These are phyloP conservation scores for Nannizzia gypsea DNA, from an alignment of 2,329 filamentous ascomycete species.

Conservation along the genomic window DNA sequence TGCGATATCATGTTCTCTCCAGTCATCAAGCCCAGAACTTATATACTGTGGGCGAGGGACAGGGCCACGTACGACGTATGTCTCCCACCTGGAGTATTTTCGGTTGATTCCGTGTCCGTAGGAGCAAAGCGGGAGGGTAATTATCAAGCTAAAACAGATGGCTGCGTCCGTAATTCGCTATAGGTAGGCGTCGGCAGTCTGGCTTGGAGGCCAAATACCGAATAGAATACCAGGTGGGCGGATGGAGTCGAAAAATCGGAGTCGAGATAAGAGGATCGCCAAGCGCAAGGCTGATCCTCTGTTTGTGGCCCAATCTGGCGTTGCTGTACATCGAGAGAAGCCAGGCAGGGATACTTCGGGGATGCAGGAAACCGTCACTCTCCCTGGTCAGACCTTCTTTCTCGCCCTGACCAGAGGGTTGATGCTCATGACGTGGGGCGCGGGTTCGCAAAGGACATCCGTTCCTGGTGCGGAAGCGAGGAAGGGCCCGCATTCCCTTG, in stretches of 20 bases:
- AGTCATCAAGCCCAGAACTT: background rate
- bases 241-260: background rate
- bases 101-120: background rate
- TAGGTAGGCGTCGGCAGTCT: background rate
- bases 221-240: background rate
- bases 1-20: background rate
- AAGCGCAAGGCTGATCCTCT: background rate
- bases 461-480: background rate
- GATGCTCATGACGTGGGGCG: background rate
- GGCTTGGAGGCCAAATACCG: background rate
- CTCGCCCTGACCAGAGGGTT: background rate
- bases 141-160: background rate
- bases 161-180: background rate
- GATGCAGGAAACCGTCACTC: background rate
- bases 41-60: background rate
- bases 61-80: background rate
- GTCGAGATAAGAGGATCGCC: conserved; percentile 1
- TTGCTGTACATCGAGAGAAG: background rate
- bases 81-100: background rate
- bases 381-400: background rate
- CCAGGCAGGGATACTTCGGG: background rate
- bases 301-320: background rate
- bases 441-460: background rate
- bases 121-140: background rate
- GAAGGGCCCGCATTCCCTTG: background rate